A percentile compares a stretch with the other conserved stretches of the same genome.
These are phyloP conservation scores for Rutstroemia sydowiana DNA, from an alignment of 2,329 filamentous ascomycete genomes.

Conservation along the genomic window DNA sequence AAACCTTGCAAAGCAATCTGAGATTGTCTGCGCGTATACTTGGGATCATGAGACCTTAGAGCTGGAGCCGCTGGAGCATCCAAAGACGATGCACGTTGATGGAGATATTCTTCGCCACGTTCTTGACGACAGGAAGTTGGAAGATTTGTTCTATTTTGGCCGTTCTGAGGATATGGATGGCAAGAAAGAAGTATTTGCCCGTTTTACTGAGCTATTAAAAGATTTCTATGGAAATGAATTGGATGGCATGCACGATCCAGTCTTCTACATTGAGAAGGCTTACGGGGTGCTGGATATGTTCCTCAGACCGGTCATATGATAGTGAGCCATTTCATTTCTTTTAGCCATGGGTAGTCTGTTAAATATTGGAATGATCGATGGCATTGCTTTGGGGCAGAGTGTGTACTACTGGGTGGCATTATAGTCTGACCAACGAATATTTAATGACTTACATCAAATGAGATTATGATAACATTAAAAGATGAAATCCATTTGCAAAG, in stretches of 20 bases:
- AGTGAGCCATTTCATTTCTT: no score
- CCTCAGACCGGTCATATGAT: conserved; percentile 42
- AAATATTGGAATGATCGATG: background rate
- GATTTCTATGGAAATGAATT: conserved; percentile 40
- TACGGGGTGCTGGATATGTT: conserved; percentile 50
- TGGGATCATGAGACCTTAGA: conserved; percentile 23
- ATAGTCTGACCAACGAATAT: no score
- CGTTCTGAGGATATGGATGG: conserved; percentile 5
- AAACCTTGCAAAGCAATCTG: conserved; percentile 50
- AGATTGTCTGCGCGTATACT: conserved; percentile 43
- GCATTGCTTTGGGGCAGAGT: background rate
- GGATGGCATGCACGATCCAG: conserved; percentile 19
- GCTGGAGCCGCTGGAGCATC: conserved; percentile 35
- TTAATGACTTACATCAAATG: no score
- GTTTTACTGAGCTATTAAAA: conserved; percentile 44
- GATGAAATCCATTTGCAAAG: no score
- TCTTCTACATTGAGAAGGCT: conserved; percentile 40
- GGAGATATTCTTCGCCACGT: conserved; percentile 57
- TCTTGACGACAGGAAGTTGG: conserved; percentile 39
- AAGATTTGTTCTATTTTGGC: conserved; percentile 33
- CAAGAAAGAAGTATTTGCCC: conserved; percentile 12
- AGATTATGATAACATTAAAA: no score
- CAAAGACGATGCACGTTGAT: conserved; percentile 54
- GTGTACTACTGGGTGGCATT: no score
- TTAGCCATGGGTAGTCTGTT: background rate